Conservation (phyloP, 331 rosid genomes). For the Erythrophleum ivorense region DNA sequence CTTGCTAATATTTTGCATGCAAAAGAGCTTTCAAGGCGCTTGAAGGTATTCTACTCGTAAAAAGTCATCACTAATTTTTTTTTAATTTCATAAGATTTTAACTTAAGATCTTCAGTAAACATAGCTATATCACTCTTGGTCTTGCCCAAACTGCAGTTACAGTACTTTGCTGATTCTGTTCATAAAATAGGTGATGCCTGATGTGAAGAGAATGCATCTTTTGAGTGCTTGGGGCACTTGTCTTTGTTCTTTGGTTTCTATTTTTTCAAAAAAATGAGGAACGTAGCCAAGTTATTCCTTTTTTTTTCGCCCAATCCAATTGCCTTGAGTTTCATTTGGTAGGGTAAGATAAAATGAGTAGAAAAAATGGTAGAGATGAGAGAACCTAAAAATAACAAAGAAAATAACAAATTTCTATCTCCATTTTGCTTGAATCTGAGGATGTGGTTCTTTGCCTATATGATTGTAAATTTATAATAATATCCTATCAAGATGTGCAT, state of each 20-base stretch:
- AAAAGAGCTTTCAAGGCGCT: slow-evolving; percentile 75
- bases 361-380: not conserved
- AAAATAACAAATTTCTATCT: not conserved
- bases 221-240: not conserved
- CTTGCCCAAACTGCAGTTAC: not conserved
- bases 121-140: not conserved
- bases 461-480: not conserved
- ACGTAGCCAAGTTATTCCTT: not conserved
- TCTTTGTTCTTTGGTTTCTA: not conserved
- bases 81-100: slow-evolving; percentile 27
- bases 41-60: slow-evolving; percentile 61
- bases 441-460: not conserved
- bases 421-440: not conserved
- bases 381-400: not conserved
- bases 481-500: not conserved
- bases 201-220: not conserved
- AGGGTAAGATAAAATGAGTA: not conserved
- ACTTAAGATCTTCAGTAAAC: not conserved
- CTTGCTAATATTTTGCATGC: slow-evolving; percentile 90
- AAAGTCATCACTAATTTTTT: slow-evolving; percentile 12
- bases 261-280: not conserved
- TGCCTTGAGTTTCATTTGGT: not conserved
- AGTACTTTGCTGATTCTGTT: not conserved
- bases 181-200: slow-evolving; percentile 7
- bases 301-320: not conserved